Evolutionary conservation across 2,329 filamentous ascomycete genomes (phyloP), one percentile per base, ranked within the genome.

Genomic region (Esteya vermicola): DNA sequence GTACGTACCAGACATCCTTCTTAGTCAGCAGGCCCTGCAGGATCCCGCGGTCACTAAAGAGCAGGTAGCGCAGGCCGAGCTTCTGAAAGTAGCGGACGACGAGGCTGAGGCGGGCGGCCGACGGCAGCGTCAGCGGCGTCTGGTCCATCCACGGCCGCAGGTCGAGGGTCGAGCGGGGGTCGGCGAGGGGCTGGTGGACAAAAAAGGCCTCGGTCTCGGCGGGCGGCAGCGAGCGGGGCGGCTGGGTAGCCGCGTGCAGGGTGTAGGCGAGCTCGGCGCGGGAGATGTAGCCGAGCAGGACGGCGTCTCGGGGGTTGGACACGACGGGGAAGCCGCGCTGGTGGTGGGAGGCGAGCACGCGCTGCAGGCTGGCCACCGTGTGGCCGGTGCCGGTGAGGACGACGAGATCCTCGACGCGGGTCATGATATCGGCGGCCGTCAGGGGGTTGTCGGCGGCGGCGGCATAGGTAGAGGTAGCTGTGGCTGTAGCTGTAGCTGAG

Each of bases 61-160:
- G 63, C 6, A 98, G 75, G 61, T 96, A 95, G 38, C 89, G 74
- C 45, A 98, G 62, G 18, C 91, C 91, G 9, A 98, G 73, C 55
- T 89, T 89, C 63, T 94, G 86, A 60, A 98, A 96, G 70, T 98
- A 93, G 42, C 74, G 79, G 20, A 93, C 79, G 4, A 84, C 85
- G n/a, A 96, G 72, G 54, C 88, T 78, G 44, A 98, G 75, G 43
- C 70, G 80, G 14, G 78, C 78, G 46, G 78, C 74, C 19, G 76
- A 78, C 32, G 85, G 83, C 16, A 96, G 68, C 1, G 91, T 96
- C 35, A 98, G 82, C 1, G 91, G 91, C 0, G 91, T 98, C 58
- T 95, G 89, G 58, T 98, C 91, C 86, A 98, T 95, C 91, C 91
- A 98, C 3, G 88, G 88, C 8, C 89, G 70, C 10, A 98, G 70